A percentile compares a stretch with the other conserved stretches of the same genome.
phyloP scores from a whole-genome alignment of 305 asterid species.

The Fraxinus xanthoxyloides region DNA sequence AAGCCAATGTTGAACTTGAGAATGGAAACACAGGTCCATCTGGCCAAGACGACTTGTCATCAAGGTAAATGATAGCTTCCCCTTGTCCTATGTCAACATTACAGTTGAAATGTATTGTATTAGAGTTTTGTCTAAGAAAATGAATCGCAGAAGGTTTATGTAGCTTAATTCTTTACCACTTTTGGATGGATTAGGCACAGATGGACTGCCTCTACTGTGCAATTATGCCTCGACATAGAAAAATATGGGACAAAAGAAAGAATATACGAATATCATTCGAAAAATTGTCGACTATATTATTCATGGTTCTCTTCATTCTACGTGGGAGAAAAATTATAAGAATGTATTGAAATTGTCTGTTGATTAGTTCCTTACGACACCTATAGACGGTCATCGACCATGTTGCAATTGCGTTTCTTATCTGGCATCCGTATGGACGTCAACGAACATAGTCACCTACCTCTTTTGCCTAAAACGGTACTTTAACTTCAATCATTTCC shows the following conservation, averaged over 20 bases:
- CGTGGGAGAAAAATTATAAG: not conserved
- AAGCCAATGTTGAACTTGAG: conserved; percentile 51
- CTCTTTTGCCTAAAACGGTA: not conserved
- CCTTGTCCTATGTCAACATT: not conserved
- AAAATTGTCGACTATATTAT: not conserved
- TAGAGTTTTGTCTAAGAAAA: not conserved
- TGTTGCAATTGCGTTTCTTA: not conserved
- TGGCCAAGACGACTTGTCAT: conserved; percentile 22
- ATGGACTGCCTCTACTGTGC: not conserved
- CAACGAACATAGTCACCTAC: not conserved
- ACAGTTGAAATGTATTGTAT: not conserved
- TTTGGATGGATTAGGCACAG: not conserved
- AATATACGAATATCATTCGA: not conserved
- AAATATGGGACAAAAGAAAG: not conserved
- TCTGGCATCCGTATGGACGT: not conserved
- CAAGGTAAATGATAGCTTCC: not conserved
- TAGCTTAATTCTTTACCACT: not conserved
- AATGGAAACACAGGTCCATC: conserved; percentile 26
- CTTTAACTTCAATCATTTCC: not conserved
- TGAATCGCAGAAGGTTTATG: not conserved
- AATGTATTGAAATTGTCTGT: not conserved
- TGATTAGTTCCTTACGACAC: not conserved
- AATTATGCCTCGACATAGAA: not conserved
- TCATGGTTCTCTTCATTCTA: not conserved
- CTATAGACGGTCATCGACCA: not conserved